phyloP scores from a whole-genome alignment of 2,329 filamentous ascomycete genomes.

The Curvularia sp. region DNA sequence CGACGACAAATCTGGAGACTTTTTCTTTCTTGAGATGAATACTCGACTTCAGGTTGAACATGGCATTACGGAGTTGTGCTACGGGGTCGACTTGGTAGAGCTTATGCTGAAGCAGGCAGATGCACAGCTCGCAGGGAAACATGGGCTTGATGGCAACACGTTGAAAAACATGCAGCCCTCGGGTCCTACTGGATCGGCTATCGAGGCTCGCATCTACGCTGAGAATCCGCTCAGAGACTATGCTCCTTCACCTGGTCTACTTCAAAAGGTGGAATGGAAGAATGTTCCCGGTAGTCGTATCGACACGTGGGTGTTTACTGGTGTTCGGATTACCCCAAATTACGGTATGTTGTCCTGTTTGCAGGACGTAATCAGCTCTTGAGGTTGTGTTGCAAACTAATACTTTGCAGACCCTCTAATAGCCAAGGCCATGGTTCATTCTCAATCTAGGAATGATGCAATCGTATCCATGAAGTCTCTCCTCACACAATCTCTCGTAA shows the following conservation, averaged over 20 bases:
- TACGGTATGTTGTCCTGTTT: constrained; percentile 52
- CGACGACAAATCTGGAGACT: constrained; percentile 79
- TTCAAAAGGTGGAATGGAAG: constrained; percentile 66
- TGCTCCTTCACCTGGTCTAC: constrained; percentile 64
- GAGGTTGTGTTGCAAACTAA: background rate
- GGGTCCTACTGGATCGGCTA: constrained; percentile 57
- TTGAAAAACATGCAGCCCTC: constrained; percentile 55
- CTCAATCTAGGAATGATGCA: constrained; percentile 51
- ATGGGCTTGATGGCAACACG: constrained; percentile 53
- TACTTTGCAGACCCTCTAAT: constrained; percentile 56
- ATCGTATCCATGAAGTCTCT: constrained; percentile 55
- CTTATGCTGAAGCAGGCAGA: constrained; percentile 65
- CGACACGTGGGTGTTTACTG: constrained; percentile 69
- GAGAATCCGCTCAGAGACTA: constrained; percentile 67
- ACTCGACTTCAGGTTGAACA: constrained; percentile 66
- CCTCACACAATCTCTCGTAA: constrained; percentile 57
- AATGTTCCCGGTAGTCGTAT: constrained; percentile 59
- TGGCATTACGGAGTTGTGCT: constrained; percentile 65
- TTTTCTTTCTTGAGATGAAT: constrained; percentile 72
- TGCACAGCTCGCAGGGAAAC: constrained; percentile 55
- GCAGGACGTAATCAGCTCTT: background rate
- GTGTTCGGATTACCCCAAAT: constrained; percentile 63
- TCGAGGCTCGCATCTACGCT: constrained; percentile 64
- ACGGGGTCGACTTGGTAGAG: constrained; percentile 62
- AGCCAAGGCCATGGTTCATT: constrained; percentile 66